Conservation (phyloP, 2,329 filamentous ascomycete species). For the Xylaria arbuscula region DNA sequence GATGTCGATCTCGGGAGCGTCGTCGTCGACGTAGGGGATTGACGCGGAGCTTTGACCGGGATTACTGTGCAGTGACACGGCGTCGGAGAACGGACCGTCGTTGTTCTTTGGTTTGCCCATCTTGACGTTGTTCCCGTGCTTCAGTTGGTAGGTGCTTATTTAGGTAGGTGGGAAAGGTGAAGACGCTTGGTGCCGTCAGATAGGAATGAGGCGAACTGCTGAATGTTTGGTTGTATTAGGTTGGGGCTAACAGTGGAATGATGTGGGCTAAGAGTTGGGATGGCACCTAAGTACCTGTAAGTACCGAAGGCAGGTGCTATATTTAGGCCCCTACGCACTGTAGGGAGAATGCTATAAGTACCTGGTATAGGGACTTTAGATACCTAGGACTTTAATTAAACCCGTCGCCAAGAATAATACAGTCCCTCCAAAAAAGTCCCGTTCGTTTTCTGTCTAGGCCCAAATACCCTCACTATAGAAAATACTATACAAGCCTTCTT, state of each 20-base stretch:
- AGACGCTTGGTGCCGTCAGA: too few relatives aligned
- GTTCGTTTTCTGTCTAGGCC: too few relatives aligned
- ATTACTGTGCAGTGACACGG: conserved; percentile 47
- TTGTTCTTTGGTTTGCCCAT: conserved; percentile 47
- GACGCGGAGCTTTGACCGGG: conserved; percentile 40
- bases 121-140: not conserved
- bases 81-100: conserved; percentile 37
- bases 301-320: not conserved
- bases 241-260: too few relatives aligned
- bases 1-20: conserved; percentile 45
- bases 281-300: not conserved
- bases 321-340: not conserved
- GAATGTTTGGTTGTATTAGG: not conserved
- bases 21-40: conserved; percentile 39
- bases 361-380: too few relatives aligned
- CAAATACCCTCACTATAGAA: too few relatives aligned
- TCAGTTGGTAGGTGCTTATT: not conserved
- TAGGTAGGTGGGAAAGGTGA: not conserved
- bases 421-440: too few relatives aligned
- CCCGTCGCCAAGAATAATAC: too few relatives aligned
- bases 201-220: not conserved
- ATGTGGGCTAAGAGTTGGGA: not conserved
- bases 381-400: not conserved
- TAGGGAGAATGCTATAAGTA: not conserved
- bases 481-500: too few relatives aligned